phyloP scores from a whole-genome alignment of 2,329 filamentous ascomycete species.

The Sporothrix schenckii region DNA sequence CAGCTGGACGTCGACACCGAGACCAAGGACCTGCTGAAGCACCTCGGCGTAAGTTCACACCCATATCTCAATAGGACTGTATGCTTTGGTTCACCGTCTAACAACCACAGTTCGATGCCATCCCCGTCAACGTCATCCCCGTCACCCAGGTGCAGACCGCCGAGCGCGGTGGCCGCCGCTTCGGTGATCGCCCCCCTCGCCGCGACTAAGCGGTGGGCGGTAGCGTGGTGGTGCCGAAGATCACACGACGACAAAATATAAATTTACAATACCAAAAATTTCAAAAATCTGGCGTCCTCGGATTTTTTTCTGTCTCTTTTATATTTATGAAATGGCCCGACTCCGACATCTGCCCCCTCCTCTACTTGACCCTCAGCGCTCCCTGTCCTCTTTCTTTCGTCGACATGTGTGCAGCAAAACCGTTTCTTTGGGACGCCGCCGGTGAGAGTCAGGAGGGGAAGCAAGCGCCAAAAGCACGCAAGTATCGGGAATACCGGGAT shows the following conservation, averaged over 20 bases:
- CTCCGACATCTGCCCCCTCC: neutral
- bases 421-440: constrained; percentile 24
- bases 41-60: constrained; percentile 81
- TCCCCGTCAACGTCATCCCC: constrained; percentile 93
- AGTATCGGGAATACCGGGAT: neutral
- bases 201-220: constrained; percentile 47
- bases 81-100: neutral
- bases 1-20: constrained; percentile 94
- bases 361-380: constrained; percentile 7
- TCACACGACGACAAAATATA: constrained; percentile 1
- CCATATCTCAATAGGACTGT: neutral
- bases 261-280: constrained; percentile 15
- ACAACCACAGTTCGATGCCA: constrained; percentile 81
- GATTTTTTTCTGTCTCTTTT: constrained; percentile 18
- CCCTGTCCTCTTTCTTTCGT: constrained; percentile 12
- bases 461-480: constrained; percentile 19
- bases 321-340: constrained; percentile 7
- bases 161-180: constrained; percentile 66
- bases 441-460: neutral
- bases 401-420: constrained; percentile 27
- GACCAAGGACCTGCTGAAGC: constrained; percentile 99
- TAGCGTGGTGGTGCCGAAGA: neutral
- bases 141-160: constrained; percentile 84
- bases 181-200: constrained; percentile 51
- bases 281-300: constrained; percentile 27